Percentiles rank a stretch among this genome's conserved stretches.
These are phyloP conservation scores for Syncephalastrum monosporum DNA, from an alignment of 371 early-diverging fungal species.

Conservation along the genomic window DNA sequence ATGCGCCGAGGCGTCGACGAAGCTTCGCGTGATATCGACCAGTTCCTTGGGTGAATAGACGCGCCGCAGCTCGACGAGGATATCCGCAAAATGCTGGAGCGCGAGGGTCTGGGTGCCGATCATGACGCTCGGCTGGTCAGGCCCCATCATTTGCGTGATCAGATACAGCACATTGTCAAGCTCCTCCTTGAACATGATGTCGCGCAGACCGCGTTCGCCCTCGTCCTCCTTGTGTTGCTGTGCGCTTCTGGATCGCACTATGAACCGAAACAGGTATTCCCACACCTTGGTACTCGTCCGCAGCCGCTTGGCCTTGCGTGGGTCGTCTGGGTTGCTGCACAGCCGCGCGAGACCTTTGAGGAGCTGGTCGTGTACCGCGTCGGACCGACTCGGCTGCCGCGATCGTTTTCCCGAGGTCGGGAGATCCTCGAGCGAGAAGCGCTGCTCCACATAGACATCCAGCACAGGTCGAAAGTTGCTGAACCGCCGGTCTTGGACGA, in stretches of 20 bases:
- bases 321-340: slow-evolving; percentile 41
- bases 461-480: slow-evolving; percentile 60
- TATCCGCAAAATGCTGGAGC: slow-evolving; percentile 62
- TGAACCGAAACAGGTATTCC: slow-evolving; percentile 65
- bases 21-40: slow-evolving; percentile 45
- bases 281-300: slow-evolving; percentile 70
- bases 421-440: slow-evolving; percentile 42
- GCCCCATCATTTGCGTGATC: slow-evolving; percentile 55
- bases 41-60: slow-evolving; percentile 51
- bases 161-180: slow-evolving; percentile 33
- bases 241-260: slow-evolving; percentile 45
- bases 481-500: slow-evolving; percentile 68
- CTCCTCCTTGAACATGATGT: slow-evolving; percentile 39
- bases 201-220: slow-evolving; percentile 27
- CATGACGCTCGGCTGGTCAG: slow-evolving; percentile 52
- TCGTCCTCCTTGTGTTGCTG: slow-evolving; percentile 34
- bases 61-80: slow-evolving; percentile 52
- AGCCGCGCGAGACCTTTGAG: slow-evolving; percentile 48
- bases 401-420: slow-evolving; percentile 2
- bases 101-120: slow-evolving; percentile 70
- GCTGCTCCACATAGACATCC: slow-evolving; percentile 62
- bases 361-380: slow-evolving; percentile 35
- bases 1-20: slow-evolving; percentile 52
- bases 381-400: slow-evolving; percentile 11
- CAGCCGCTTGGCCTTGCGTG: slow-evolving; percentile 50